phyloP scores from a whole-genome alignment of 805 yeast genomes.

The Gaillardinia entomophila region DNA sequence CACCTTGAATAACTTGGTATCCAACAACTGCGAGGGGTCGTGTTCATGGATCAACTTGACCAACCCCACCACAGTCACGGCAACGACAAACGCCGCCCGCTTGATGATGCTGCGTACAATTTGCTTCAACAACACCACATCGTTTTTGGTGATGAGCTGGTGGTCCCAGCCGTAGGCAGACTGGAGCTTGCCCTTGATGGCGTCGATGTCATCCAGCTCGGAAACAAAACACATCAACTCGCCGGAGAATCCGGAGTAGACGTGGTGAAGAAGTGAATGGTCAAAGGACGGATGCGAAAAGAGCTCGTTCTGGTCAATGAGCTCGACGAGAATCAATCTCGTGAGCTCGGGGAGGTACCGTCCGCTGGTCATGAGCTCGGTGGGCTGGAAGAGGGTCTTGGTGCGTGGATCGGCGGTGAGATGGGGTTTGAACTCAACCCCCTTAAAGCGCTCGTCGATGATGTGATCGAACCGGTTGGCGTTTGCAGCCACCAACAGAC shows the following conservation, averaged over 20 bases:
- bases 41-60: constrained; percentile 20
- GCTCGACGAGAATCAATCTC: constrained; percentile 35
- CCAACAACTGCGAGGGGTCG: constrained; percentile 10
- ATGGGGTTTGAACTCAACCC: constrained; percentile 19
- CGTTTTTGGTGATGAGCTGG: constrained; percentile 14
- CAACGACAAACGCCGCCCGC: constrained; percentile 41
- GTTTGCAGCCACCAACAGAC: constrained; percentile 20
- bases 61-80: constrained; percentile 36
- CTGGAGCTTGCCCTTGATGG: constrained; percentile 14
- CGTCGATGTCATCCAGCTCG: constrained; percentile 18
- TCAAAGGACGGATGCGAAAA: constrained; percentile 13
- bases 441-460: constrained; percentile 28
- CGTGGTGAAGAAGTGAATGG: constrained; percentile 8
- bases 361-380: constrained; percentile 51
- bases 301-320: constrained; percentile 21
- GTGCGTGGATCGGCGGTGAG: constrained; percentile 22
- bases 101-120: constrained; percentile 33
- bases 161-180: constrained; percentile 16
- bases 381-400: constrained; percentile 44
- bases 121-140: constrained; percentile 19
- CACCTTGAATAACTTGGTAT: constrained; percentile 21
- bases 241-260: constrained; percentile 32
- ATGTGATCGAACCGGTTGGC: constrained; percentile 35
- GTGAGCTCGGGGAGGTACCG: constrained; percentile 51
- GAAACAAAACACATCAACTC: constrained; percentile 34